phyloP scores from a whole-genome alignment of 139 green algal species.

The Coccomyxa sp. region DNA sequence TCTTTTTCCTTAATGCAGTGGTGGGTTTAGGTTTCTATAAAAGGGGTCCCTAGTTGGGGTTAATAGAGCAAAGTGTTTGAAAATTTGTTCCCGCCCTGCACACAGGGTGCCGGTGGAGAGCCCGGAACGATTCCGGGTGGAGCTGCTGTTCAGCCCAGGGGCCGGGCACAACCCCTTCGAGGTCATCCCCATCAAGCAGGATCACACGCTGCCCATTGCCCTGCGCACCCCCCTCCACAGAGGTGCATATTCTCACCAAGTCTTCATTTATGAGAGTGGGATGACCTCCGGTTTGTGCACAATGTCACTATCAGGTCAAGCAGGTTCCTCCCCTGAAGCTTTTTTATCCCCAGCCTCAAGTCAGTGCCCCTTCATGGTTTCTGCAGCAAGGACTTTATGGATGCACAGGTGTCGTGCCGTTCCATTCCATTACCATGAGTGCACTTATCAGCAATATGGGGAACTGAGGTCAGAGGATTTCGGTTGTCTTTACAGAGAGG shows the following conservation, averaged over 20 bases:
- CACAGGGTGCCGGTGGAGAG: conserved; percentile 51
- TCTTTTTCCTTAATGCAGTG: background rate
- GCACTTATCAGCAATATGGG: background rate
- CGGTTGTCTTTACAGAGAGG: no score
- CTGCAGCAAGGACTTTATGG: no score
- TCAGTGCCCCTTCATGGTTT: no score
- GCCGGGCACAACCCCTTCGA: conserved; percentile 61
- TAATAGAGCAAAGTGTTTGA: background rate
- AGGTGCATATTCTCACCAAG: conserved; percentile 4
- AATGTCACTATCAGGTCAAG: background rate
- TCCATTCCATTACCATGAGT: no score
- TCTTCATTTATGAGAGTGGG: background rate
- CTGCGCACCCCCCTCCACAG: conserved; percentile 38
- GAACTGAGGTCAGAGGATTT: background rate
- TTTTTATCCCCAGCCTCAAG: background rate
- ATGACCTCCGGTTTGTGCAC: background rate
- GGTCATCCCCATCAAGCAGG: conserved; percentile 30
- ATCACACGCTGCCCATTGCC: conserved; percentile 53
- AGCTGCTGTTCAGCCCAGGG: conserved; percentile 76
- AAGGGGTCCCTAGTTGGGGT: background rate
- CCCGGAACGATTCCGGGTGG: conserved; percentile 80
- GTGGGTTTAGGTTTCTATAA: background rate
- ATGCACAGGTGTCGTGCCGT: no score
- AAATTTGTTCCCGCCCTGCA: background rate
- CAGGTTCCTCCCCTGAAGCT: no score